Percentiles rank a stretch among this genome's conserved stretches.
Evolutionary conservation across 1,139 yeast genomes (phyloP).

Genomic region (Hyphopichia pseudoburtonii): DNA sequence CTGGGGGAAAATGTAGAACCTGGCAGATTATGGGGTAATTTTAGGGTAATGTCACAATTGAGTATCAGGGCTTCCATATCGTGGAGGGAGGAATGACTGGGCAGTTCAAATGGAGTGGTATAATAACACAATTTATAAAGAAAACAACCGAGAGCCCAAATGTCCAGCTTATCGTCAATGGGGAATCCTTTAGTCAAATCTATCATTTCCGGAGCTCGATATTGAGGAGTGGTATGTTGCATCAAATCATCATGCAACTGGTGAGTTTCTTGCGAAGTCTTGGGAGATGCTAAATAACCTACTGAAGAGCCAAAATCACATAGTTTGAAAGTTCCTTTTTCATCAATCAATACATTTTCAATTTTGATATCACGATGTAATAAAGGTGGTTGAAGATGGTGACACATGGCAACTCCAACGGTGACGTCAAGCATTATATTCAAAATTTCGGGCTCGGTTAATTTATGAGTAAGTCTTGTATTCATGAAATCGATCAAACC

Average conservation of each 20-base stretch:
- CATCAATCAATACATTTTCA: slow-evolving; percentile 86
- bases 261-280: slow-evolving; percentile 63
- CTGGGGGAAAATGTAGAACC: slow-evolving; percentile 42
- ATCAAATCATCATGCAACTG: slow-evolving; percentile 77
- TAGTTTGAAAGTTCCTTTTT: slow-evolving; percentile 69
- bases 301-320: slow-evolving; percentile 97
- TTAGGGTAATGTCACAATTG: slow-evolving; percentile 32
- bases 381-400: slow-evolving; percentile 74
- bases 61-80: slow-evolving; percentile 44
- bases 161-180: slow-evolving; percentile 90
- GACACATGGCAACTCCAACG: slow-evolving; percentile 86
- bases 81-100: slow-evolving; percentile 35
- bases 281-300: slow-evolving; percentile 63
- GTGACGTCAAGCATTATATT: slow-evolving; percentile 82
- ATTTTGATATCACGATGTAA: slow-evolving; percentile 94
- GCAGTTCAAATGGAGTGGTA: slow-evolving; percentile 90
- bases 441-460: slow-evolving; percentile 79
- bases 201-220: slow-evolving; percentile 95
- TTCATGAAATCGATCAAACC: slow-evolving; percentile 95
- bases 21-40: slow-evolving; percentile 36
- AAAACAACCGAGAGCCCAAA: slow-evolving; percentile 95
- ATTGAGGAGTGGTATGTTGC: slow-evolving; percentile 96
- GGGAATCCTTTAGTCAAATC: slow-evolving; percentile 83
- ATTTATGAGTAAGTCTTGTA: slow-evolving; percentile 75
- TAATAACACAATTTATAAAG: slow-evolving; percentile 89